Conservation (phyloP, 2,329 filamentous ascomycete genomes). For the Claviceps sp. region DNA sequence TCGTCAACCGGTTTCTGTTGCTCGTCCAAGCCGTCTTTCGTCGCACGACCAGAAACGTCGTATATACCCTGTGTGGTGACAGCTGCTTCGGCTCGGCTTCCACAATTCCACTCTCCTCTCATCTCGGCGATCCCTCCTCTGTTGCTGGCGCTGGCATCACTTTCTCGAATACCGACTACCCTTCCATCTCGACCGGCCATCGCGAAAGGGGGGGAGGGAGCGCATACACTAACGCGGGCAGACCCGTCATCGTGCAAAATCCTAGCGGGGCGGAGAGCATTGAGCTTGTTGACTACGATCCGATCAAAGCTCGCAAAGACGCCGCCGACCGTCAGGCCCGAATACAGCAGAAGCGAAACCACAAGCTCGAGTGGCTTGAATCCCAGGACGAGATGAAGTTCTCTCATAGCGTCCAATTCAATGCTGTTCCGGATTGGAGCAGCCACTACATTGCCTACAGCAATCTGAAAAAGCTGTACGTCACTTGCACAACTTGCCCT, state of each 20-base stretch:
- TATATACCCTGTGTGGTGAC: constrained; percentile 2
- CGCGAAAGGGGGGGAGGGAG: constrained; percentile 27
- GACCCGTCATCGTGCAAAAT: constrained; percentile 1
- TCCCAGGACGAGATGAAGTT: constrained; percentile 93
- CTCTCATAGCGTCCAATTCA: constrained; percentile 98
- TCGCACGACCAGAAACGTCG: constrained; percentile 1
- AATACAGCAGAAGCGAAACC: constrained; percentile 32
- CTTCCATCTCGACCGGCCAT: constrained; percentile 12
- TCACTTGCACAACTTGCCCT: constrained; percentile 10
- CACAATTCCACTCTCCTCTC: constrained; percentile 22
- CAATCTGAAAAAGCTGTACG: constrained; percentile 94
- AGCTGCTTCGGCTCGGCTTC: constrained; percentile 7
- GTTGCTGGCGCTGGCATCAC: constrained; percentile 17
- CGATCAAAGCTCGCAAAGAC: constrained; percentile 17
- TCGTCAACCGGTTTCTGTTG: neutral
- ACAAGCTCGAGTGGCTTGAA: constrained; percentile 59
- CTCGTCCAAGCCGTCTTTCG: neutral
- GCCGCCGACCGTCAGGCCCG: constrained; percentile 20
- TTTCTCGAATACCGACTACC: constrained; percentile 9
- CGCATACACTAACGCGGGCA: constrained; percentile 3
- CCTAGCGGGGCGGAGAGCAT: constrained; percentile 15
- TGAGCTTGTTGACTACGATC: constrained; percentile 29
- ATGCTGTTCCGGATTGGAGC: constrained; percentile 99
- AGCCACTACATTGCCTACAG: constrained; percentile 96
- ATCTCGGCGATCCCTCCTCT: constrained; percentile 26